These are phyloP conservation scores for Aspergillus niger DNA, from an alignment of 2,329 filamentous ascomycete species.

Conservation along the genomic window DNA sequence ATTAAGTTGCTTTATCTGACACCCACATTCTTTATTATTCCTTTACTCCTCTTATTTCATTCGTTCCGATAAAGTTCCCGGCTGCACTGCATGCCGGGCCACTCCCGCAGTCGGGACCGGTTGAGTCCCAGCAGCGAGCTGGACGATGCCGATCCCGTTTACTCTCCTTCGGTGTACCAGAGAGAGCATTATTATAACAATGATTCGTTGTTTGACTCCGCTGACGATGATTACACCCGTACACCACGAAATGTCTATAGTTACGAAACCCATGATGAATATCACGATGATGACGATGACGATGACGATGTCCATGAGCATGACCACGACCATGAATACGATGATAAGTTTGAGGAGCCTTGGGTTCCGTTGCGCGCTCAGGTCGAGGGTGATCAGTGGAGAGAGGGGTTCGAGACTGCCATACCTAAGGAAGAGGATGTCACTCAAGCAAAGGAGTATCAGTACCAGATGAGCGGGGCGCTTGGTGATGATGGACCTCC, in stretches of 20 bases:
- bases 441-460: background rate
- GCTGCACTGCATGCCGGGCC: conserved; percentile 33
- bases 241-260: background rate
- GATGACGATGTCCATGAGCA: conserved; percentile 20
- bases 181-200: conserved; percentile 6
- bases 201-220: background rate
- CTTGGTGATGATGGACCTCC: background rate
- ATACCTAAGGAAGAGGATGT: conserved; percentile 19
- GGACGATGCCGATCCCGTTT: conserved; percentile 18
- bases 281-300: conserved; percentile 26
- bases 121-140: conserved; percentile 28
- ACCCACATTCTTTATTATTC: background rate
- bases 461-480: background rate
- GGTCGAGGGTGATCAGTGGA: conserved; percentile 16
- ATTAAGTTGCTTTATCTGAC: background rate
- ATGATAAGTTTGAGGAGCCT: conserved; percentile 24
- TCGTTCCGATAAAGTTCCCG: conserved; percentile 7
- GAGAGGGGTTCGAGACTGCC: conserved; percentile 19
- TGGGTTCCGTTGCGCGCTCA: conserved; percentile 21
- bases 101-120: conserved; percentile 38
- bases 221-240: background rate
- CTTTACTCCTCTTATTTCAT: background rate
- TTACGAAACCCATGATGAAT: background rate
- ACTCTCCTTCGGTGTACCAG: conserved; percentile 9
- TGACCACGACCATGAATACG: background rate